A percentile compares a stretch with the other conserved stretches of the same genome.
These are phyloP conservation scores for Nannizziopsis arthrosporioides DNA, from an alignment of 2,329 filamentous ascomycete genomes.

Conservation along the genomic window DNA sequence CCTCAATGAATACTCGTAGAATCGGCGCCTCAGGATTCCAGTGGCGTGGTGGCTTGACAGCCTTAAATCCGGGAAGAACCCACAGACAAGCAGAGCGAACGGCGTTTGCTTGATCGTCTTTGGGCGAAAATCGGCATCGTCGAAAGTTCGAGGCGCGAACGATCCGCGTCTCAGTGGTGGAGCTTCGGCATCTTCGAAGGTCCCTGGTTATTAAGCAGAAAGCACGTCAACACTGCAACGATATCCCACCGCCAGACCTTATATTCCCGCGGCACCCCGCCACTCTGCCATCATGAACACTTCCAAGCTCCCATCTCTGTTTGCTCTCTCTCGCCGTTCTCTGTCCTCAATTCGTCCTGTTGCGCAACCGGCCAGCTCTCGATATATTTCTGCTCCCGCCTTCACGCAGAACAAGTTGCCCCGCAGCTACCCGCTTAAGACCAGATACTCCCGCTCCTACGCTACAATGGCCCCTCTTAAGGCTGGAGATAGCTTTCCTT, in stretches of 20 bases:
- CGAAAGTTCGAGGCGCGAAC: no score
- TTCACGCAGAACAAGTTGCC: conserved; percentile 1
- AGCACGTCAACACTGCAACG: no score
- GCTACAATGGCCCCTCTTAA: conserved; percentile 55
- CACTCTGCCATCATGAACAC: background rate
- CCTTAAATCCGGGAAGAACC: no score
- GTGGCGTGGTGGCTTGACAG: no score
- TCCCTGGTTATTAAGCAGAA: no score
- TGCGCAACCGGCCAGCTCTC: background rate
- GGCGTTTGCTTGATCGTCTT: no score
- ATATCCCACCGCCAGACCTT: background rate
- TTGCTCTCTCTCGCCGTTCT: conserved; percentile 5
- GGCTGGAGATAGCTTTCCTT: conserved; percentile 71
- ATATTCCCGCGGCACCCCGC: background rate
- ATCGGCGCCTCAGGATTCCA: no score
- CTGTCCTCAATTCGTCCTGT: conserved; percentile 1
- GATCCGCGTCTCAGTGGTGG: no score
- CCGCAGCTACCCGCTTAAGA: conserved; percentile 1
- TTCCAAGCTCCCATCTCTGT: conserved; percentile 2
- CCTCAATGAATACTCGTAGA: no score
- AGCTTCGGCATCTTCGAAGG: no score
- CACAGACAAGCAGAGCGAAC: no score
- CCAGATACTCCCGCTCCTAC: conserved; percentile 6
- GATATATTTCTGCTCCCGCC: background rate
- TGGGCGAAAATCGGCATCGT: no score